These are phyloP conservation scores for Mycena venus DNA, from an alignment of 768 basidiomycete genomes.

Conservation along the genomic window DNA sequence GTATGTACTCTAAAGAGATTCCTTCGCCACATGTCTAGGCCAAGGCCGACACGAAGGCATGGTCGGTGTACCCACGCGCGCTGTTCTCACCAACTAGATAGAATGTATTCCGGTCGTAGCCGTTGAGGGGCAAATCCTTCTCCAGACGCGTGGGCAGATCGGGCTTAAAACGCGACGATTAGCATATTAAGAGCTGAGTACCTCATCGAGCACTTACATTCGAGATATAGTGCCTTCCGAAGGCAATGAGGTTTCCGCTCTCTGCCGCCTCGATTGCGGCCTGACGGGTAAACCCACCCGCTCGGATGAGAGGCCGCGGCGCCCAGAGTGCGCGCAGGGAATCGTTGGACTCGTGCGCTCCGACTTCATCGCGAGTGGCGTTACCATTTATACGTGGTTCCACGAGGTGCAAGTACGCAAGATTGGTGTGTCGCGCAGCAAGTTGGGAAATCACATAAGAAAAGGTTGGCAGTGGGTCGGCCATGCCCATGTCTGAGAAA, in stretches of 20 bases:
- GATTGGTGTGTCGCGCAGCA: conserved; percentile 47
- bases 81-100: conserved; percentile 47
- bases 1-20: too few species aligned
- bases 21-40: too few species aligned
- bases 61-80: conserved; percentile 41
- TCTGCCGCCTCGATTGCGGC: conserved; percentile 44
- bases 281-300: conserved; percentile 48
- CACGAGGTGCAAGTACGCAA: conserved; percentile 59
- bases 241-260: conserved; percentile 33
- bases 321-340: conserved; percentile 47
- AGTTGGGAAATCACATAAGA: conserved; percentile 55
- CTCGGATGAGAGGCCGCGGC: conserved; percentile 45
- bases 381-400: conserved; percentile 43
- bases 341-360: conserved; percentile 37
- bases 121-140: conserved; percentile 48
- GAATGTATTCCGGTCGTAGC: conserved; percentile 53
- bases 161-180: conserved; percentile 44
- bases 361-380: neutral
- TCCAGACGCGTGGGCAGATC: conserved; percentile 54
- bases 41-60: too few species aligned
- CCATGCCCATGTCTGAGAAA: neutral
- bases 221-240: conserved; percentile 41
- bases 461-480: neutral
- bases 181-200: neutral
- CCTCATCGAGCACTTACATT: conserved; percentile 43